Base-by-base conservation (phyloP, 768 basidiomycete genomes). In the Amanita polypyramis region DNA sequence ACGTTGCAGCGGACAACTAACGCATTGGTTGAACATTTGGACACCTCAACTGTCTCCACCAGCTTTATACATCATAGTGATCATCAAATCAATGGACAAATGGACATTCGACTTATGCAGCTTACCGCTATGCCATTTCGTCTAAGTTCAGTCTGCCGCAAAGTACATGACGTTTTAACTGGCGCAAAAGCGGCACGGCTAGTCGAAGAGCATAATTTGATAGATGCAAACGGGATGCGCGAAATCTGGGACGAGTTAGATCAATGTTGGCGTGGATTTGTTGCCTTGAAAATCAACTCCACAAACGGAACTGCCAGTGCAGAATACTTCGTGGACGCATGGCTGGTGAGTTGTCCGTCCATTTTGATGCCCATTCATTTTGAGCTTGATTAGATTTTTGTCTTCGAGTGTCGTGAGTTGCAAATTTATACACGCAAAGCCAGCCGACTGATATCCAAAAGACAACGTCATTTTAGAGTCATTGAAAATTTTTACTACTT, bases 401-500 rank as follows among this genome's bases (percentile, higher is more conserved):
- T 94, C 53, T 95, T 95, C 55, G 89, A 94, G 63, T 90, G 86
- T 61, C 75, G 82, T 85, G 61, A 71, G 83, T 76, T 20, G 44
- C 51, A 37, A 23, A 38, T 34, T 46, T 15, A 17, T 36, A 17
- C n/a, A 42, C 49, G 34, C 34, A 53, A 50, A 33, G 41, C 38
- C 51, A 21, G 45, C 20, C 50, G 36, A 38, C 38, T 51, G 43
- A 53, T 32, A 43, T 43, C 60, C 30, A 30, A 19, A 53, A 80
- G 85, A 92, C 60, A 93, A 93, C 62, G 76, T 90, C 54, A 85
- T 95, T 55, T 81, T 88, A 23, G 90, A 92, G 59, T 76, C 81
- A 2, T 76, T 96, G 25, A 82, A 85, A 58, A 77, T 81, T 50
- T 79, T 74, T 27, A 64, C 71, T 50, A 46, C 59, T 9, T 55